Percentiles rank a stretch among this genome's conserved stretches.
These are phyloP conservation scores for Bretziella fagacearum DNA, from an alignment of 2,329 filamentous ascomycete species.

Conservation along the genomic window DNA sequence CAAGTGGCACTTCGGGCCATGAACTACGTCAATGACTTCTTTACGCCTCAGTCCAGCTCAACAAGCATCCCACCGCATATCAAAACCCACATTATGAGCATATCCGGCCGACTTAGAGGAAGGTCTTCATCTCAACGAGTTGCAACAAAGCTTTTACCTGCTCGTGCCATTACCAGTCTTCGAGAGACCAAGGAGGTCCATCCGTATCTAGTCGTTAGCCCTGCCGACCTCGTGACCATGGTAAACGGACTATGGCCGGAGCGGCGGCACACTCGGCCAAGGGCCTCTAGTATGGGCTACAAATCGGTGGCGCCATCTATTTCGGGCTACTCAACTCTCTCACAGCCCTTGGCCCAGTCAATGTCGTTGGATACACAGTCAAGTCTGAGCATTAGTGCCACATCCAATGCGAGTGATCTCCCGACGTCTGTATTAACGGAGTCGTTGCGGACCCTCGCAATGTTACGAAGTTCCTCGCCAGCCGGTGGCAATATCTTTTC, in stretches of 20 bases:
- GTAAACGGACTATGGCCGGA: slow-evolving; percentile 75
- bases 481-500: background rate
- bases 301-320: slow-evolving; percentile 50
- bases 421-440: slow-evolving; percentile 33
- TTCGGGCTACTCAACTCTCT: slow-evolving; percentile 51
- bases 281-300: slow-evolving; percentile 38
- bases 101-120: slow-evolving; percentile 46
- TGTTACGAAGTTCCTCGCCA: slow-evolving; percentile 19
- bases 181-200: slow-evolving; percentile 64
- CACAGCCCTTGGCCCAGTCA: slow-evolving; percentile 48
- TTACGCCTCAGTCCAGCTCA: slow-evolving; percentile 33
- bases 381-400: slow-evolving; percentile 54
- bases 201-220: slow-evolving; percentile 63
- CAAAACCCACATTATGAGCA: slow-evolving; percentile 53
- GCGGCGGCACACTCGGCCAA: slow-evolving; percentile 45
- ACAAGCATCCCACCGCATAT: slow-evolving; percentile 44
- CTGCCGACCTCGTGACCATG: slow-evolving; percentile 62
- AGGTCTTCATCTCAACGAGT: slow-evolving; percentile 31
- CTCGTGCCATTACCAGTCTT: slow-evolving; percentile 53
- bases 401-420: slow-evolving; percentile 53
- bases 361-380: slow-evolving; percentile 49
- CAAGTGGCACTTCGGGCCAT: slow-evolving; percentile 69
- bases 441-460: slow-evolving; percentile 43
- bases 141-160: slow-evolving; percentile 46
- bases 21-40: slow-evolving; percentile 61